Base-by-base conservation (phyloP, 106 monocot genomes). In the Acorus calamus region DNA sequence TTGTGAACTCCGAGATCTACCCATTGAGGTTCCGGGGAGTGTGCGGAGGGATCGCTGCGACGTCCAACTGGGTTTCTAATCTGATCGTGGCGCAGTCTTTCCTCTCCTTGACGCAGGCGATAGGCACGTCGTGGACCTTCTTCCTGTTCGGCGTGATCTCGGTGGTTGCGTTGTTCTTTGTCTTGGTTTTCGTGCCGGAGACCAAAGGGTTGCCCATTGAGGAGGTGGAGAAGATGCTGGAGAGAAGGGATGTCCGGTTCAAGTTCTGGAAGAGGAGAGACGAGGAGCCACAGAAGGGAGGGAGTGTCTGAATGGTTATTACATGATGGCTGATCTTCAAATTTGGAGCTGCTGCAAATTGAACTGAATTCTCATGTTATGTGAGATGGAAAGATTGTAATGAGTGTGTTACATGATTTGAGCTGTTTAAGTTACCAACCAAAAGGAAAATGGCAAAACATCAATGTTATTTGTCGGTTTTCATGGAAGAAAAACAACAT, bases 1-100 rank as follows among this genome's bases (percentile, higher is more conserved):
- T 94, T 11, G 81, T 94, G n/a, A 94, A 94, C 72, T 89, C 94
- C 3, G 94, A 94, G 73, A 81, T 94, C 45, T 94, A 94, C 46
- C 94, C 94, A 3, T 56, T 94, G 4, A 72, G 94, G 12, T 86
- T 66, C 67, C 71, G 94, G 12, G 89, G 94, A 28, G 65, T 89
- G 2, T 89, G 94, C 44, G 94, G 89, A 2, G 94, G 94, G 11
- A 84, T 86, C 11, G 94, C 89, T 5, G 94, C 94, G 2, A 78
- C 79, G 2, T 81, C 94, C 2, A 94, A 94, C 71, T 94, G 94
- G 94, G n/a, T 84, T 2, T 86, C 89, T 0, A 94, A 94, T 53
- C 76, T 94, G 8, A 76, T 86, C 2, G 86, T 94, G 8, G 75
- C 89, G n/a, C 89, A 94, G 42, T 78, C 84, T 4, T 94, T 94